phyloP scores from a whole-genome alignment of 2,329 filamentous ascomycete genomes.

The Calonectria naviculata region DNA sequence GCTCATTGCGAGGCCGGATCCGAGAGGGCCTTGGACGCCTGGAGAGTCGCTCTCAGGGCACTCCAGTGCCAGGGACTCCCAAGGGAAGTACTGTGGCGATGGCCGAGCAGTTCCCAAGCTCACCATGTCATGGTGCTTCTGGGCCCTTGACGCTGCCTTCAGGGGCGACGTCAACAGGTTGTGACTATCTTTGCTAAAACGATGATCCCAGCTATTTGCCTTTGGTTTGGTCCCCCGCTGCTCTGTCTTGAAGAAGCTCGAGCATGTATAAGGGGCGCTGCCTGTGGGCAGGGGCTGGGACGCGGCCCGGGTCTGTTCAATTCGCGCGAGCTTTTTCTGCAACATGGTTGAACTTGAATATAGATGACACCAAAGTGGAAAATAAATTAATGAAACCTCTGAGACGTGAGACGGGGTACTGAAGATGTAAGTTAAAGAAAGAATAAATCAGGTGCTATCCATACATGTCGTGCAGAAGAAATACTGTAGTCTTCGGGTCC shows the following conservation, averaged over 20 bases:
- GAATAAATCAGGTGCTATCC: no score
- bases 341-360: no score
- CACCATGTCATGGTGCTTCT: neutral
- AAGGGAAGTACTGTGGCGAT: slow-evolving; percentile 15
- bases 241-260: slow-evolving; percentile 5
- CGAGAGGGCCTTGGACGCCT: neutral
- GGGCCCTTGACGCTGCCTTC: neutral
- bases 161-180: neutral
- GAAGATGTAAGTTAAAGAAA: no score
- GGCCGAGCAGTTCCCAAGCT: slow-evolving; percentile 14
- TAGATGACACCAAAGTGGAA: no score
- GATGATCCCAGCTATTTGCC: neutral
- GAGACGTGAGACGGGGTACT: no score
- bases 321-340: slow-evolving; percentile 12
- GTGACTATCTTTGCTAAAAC: neutral
- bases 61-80: neutral
- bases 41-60: neutral
- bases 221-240: slow-evolving; percentile 3
- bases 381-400: no score
- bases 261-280: slow-evolving; percentile 14
- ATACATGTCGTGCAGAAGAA: no score
- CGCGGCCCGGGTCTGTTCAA: slow-evolving; percentile 11
- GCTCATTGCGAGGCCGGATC: neutral
- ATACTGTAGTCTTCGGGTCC: no score
- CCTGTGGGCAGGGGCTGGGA: slow-evolving; percentile 18